Conservation (phyloP, 192 early-diverging fungal genomes). For the Obelidium mucronatum region DNA sequence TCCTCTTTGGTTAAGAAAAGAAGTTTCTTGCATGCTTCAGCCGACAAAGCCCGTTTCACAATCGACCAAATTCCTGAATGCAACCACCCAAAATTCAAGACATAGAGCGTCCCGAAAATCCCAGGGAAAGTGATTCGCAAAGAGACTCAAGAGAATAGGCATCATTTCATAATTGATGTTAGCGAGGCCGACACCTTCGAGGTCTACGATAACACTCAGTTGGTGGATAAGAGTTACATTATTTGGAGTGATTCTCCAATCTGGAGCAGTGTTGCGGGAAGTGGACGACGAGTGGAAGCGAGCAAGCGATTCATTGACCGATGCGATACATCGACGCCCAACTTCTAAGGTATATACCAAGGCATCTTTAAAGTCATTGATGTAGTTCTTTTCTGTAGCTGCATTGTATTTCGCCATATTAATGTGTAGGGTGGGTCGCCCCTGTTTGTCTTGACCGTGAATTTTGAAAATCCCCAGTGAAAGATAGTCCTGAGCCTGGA, state of each 20-base stretch:
- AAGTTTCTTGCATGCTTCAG: conserved; percentile 50
- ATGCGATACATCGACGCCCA: conserved; percentile 29
- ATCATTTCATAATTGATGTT: conserved; percentile 57
- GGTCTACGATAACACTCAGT: conserved; percentile 51
- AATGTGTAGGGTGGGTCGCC: conserved; percentile 47
- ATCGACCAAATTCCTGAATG: conserved; percentile 62
- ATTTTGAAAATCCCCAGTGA: conserved; percentile 48
- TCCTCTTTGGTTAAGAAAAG: conserved; percentile 49
- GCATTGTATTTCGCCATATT: conserved; percentile 35
- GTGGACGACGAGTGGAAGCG: neutral
- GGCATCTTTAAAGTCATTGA: conserved; percentile 26
- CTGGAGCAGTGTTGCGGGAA: neutral
- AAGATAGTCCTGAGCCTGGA: conserved; percentile 29
- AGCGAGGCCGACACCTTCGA: conserved; percentile 51
- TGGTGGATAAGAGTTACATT: conserved; percentile 33
- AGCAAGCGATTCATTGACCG: conserved; percentile 9
- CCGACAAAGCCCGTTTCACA: conserved; percentile 47
- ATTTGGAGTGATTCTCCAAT: neutral
- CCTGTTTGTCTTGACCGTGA: conserved; percentile 40
- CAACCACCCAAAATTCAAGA: conserved; percentile 66
- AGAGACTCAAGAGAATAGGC: conserved; percentile 53
- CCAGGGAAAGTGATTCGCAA: conserved; percentile 52
- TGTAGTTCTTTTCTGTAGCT: conserved; percentile 14
- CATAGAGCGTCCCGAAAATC: conserved; percentile 54
- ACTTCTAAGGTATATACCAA: conserved; percentile 38